These are phyloP conservation scores for Fusarium kyushuense DNA, from an alignment of 2,329 filamentous ascomycete genomes.

Conservation along the genomic window DNA sequence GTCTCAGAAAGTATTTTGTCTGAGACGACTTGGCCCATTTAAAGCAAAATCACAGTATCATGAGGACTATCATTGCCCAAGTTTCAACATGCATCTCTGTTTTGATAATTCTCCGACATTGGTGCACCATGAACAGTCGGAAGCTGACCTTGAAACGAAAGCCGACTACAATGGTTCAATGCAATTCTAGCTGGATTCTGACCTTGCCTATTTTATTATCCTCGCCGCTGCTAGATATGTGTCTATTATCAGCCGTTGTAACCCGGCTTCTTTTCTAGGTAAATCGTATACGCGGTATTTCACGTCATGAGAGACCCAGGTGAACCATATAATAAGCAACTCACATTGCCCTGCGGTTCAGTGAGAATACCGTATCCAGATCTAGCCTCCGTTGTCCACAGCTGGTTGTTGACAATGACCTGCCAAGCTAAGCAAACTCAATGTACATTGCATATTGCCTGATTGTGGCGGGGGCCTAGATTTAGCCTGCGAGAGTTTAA, in stretches of 20 bases:
- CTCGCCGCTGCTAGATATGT: no score
- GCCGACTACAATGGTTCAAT: background rate
- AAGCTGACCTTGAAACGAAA: background rate
- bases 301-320: constrained; percentile 8
- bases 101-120: background rate
- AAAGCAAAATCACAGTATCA: background rate
- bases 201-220: background rate
- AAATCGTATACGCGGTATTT: background rate
- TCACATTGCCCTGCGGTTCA: background rate
- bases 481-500: constrained; percentile 13
- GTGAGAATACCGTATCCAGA: background rate
- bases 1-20: background rate
- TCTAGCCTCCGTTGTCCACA: background rate
- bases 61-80: background rate
- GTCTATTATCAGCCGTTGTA: background rate
- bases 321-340: constrained; percentile 21
- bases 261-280: background rate
- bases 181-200: background rate
- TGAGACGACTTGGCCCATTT: background rate
- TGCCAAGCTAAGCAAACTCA: constrained; percentile 3
- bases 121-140: background rate
- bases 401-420: background rate
- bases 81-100: background rate
- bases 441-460: constrained; percentile 8
- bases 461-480: constrained; percentile 15